Percentiles rank a stretch among this genome's conserved stretches.
phyloP scores from a whole-genome alignment of 352 stramenopile species.

The Phytophthora hybrid region DNA sequence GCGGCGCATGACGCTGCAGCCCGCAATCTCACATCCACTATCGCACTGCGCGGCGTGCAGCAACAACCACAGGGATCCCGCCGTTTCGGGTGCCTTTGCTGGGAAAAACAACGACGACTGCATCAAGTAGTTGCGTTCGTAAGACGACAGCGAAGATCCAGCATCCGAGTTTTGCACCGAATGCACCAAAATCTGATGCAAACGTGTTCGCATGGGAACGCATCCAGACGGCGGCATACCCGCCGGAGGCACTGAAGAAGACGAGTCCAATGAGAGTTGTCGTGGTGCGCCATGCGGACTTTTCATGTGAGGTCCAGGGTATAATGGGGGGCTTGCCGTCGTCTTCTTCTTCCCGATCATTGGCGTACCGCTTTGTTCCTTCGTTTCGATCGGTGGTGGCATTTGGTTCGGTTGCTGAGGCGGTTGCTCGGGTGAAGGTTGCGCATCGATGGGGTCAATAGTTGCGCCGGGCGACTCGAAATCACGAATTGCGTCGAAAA shows the following conservation, averaged over 20 bases:
- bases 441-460: conserved; percentile 19
- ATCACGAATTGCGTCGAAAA: conserved; percentile 79
- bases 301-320: conserved; percentile 37
- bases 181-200: conserved; percentile 56
- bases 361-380: conserved; percentile 14
- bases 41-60: conserved; percentile 61
- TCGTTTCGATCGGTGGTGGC: conserved; percentile 29
- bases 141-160: conserved; percentile 52
- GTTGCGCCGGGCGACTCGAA: conserved; percentile 56
- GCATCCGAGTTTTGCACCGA: conserved; percentile 56
- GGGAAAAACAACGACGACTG: conserved; percentile 62
- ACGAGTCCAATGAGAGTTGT: conserved; percentile 41
- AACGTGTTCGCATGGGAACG: conserved; percentile 48
- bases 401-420: conserved; percentile 19
- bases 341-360: conserved; percentile 22
- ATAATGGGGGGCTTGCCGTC: conserved; percentile 28
- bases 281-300: conserved; percentile 27
- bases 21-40: conserved; percentile 58
- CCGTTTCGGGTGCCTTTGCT: conserved; percentile 63
- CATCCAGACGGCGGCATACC: conserved; percentile 36
- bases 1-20: conserved; percentile 76
- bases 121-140: conserved; percentile 62
- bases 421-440: conserved; percentile 19
- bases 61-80: conserved; percentile 76
- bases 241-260: conserved; percentile 32